phyloP scores from a whole-genome alignment of 1,139 yeast genomes.

The Saccharomyces hybrid region DNA sequence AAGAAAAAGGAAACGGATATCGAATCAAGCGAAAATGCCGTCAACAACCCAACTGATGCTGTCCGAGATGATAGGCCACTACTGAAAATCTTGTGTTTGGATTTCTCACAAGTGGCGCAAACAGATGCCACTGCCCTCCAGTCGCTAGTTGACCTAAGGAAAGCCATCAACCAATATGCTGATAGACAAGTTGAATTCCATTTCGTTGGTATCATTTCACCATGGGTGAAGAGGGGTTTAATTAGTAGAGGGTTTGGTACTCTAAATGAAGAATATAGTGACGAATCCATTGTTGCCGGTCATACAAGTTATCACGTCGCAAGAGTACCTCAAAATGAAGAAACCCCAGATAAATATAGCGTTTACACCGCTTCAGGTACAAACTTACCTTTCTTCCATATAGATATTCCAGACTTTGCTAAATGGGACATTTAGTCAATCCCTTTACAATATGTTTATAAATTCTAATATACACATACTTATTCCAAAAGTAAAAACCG shows the following conservation, averaged over 20 bases:
- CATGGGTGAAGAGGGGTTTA: conserved; percentile 79
- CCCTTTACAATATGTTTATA: neutral
- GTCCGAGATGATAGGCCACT: conserved; percentile 52
- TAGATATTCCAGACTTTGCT: conserved; percentile 71
- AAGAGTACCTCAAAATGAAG: conserved; percentile 21
- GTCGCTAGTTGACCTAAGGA: conserved; percentile 66
- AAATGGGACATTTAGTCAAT: conserved; percentile 24
- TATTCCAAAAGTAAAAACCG: neutral
- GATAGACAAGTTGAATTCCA: conserved; percentile 84
- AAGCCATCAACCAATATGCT: conserved; percentile 64
- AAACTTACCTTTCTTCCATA: conserved; percentile 76
- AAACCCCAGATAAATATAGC: conserved; percentile 28
- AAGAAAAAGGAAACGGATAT: conserved; percentile 14
- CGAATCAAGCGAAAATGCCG: conserved; percentile 11
- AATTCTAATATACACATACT: neutral
- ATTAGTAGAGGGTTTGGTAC: conserved; percentile 75
- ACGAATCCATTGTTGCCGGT: conserved; percentile 27
- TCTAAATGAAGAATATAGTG: conserved; percentile 35
- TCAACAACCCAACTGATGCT: conserved; percentile 4
- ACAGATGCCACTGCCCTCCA: conserved; percentile 77
- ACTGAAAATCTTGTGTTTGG: conserved; percentile 66
- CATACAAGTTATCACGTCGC: conserved; percentile 31
- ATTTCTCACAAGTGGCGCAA: conserved; percentile 68
- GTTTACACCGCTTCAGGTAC: conserved; percentile 56
- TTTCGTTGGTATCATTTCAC: conserved; percentile 74